Evolutionary conservation across 148 eudicot genomes (phyloP).

Genomic region (Silene latifolia): DNA sequence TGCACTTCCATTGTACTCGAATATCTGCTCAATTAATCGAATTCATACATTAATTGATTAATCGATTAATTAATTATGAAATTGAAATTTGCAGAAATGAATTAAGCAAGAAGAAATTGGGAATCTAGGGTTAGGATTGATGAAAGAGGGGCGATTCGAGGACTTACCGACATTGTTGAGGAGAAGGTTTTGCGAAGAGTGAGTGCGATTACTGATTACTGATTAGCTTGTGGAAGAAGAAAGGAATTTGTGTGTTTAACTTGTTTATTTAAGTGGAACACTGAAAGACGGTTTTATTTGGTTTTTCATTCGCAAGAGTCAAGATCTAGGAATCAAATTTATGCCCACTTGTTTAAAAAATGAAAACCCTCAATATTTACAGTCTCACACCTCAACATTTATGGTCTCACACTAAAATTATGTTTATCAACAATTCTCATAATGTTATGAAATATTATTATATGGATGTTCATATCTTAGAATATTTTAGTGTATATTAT

Average conservation of each 20-base stretch:
- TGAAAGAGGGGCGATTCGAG: not conserved
- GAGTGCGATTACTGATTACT: not conserved
- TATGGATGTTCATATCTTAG: too few species aligned
- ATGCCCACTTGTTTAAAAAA: too few species aligned
- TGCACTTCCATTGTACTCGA: constrained; percentile 98
- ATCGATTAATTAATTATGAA: not conserved
- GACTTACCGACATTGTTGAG: constrained; percentile 22
- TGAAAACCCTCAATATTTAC: too few species aligned
- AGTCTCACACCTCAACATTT: too few species aligned
- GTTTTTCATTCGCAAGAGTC: too few species aligned
- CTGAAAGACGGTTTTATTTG: too few species aligned
- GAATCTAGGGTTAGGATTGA: not conserved
- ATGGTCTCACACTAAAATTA: too few species aligned
- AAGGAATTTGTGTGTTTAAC: not conserved
- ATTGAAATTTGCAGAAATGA: not conserved
- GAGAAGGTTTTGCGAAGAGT: not conserved
- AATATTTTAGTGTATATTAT: too few species aligned
- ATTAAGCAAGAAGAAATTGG: not conserved
- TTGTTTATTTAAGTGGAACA: too few species aligned
- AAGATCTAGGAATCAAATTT: too few species aligned
- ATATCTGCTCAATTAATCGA: constrained; percentile 43
- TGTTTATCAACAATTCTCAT: too few species aligned
- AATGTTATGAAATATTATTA: too few species aligned
- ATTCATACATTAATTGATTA: not conserved
- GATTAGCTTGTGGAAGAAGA: not conserved